Conservation (phyloP, 352 stramenopile genomes). For the Blastocystis sp. region DNA sequence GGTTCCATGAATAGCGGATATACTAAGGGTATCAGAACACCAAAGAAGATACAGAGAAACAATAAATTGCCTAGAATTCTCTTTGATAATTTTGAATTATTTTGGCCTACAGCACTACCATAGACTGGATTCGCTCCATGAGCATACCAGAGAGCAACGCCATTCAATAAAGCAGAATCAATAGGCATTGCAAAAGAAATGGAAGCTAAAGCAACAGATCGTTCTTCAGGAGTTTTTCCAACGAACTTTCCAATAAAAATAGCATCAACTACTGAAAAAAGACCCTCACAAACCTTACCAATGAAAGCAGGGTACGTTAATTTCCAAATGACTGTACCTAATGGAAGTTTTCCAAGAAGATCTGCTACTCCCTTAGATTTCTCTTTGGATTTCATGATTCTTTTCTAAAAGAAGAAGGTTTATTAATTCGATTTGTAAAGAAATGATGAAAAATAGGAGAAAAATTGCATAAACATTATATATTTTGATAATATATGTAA, state of each 20-base stretch:
- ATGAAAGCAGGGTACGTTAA: slow-evolving; percentile 27
- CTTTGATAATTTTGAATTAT: slow-evolving; percentile 7
- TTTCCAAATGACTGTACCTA: too few species aligned
- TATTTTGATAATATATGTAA: too few species aligned
- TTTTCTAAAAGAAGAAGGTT: too few species aligned
- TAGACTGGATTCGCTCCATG: slow-evolving; percentile 19
- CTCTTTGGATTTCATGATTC: too few species aligned
- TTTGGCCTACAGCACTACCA: slow-evolving; percentile 9
- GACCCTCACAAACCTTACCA: slow-evolving; percentile 10
- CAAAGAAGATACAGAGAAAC: slow-evolving; percentile 14
- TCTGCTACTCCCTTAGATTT: too few species aligned
- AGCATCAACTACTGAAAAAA: slow-evolving; percentile 21
- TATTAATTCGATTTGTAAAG: too few species aligned
- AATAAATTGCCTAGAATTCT: slow-evolving; percentile 20
- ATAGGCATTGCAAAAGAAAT: slow-evolving; percentile 32
- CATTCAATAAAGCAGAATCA: slow-evolving; percentile 26
- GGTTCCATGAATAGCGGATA: slow-evolving; percentile 1
- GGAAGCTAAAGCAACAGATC: background rate
- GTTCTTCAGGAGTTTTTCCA: slow-evolving; percentile 7
- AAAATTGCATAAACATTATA: too few species aligned
- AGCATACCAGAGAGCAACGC: slow-evolving; percentile 20
- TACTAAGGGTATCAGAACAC: too few species aligned
- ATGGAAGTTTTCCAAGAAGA: too few species aligned
- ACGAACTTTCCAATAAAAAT: slow-evolving; percentile 27
- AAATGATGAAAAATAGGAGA: too few species aligned